A percentile compares a stretch with the other conserved stretches of the same genome.
These are phyloP conservation scores for Chondrus crispus DNA, from an alignment of 23 red algal species.

Conservation along the genomic window DNA sequence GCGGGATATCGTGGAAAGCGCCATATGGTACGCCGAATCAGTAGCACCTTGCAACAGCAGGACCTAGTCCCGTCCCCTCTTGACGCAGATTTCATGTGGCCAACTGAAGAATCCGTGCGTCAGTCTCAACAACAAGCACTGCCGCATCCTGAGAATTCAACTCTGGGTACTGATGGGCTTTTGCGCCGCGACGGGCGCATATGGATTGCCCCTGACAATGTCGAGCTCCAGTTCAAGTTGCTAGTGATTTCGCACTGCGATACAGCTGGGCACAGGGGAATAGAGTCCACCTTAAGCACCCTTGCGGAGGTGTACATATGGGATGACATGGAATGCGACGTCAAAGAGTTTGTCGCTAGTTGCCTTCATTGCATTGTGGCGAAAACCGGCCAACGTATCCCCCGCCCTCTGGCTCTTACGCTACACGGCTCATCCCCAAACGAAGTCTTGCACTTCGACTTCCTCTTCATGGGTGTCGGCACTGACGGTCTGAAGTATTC, in stretches of 20 bases:
- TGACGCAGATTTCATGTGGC: background rate
- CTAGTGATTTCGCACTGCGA: background rate
- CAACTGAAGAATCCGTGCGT: background rate
- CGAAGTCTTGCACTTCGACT: constrained; percentile 16
- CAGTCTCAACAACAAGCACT: background rate
- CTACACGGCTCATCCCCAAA: background rate
- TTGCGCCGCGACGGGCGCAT: background rate
- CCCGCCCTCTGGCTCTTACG: background rate
- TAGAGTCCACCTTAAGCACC: background rate
- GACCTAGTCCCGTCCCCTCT: background rate
- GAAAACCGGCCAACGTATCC: background rate
- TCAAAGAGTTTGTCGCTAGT: background rate
- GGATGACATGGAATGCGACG: background rate
- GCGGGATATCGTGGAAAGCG: background rate
- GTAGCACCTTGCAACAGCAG: background rate
- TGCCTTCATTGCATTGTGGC: constrained; percentile 33
- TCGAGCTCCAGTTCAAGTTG: background rate
- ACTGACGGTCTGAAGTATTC: background rate
- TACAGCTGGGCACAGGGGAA: constrained; percentile 1
- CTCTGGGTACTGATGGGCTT: background rate
- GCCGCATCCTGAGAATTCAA: background rate
- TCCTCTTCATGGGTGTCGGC: background rate
- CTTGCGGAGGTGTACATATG: background rate
- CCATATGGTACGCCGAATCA: background rate
- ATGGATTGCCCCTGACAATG: background rate